phyloP scores from a whole-genome alignment of 768 basidiomycete genomes.

The Nevesoporus exiguus region DNA sequence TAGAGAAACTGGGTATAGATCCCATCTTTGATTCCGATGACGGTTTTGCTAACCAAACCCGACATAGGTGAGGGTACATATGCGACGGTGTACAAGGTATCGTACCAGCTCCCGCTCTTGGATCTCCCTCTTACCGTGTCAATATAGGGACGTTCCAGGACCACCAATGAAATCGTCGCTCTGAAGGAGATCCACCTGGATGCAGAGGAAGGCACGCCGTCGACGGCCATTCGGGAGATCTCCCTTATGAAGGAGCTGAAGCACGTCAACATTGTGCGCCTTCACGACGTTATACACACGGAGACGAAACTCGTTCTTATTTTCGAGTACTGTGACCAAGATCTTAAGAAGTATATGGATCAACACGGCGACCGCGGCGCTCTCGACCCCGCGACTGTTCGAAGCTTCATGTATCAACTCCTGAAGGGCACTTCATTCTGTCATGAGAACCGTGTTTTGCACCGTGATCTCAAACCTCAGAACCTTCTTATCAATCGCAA shows the following conservation, averaged over 20 bases:
- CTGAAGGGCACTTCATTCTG: conserved; percentile 97
- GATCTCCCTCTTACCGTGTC: background rate
- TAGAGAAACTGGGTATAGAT: conserved; percentile 78
- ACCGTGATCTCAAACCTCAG: conserved; percentile 97
- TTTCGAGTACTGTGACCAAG: conserved; percentile 98
- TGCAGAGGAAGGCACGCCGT: conserved; percentile 98
- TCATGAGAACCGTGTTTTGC: conserved; percentile 96
- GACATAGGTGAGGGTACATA: conserved; percentile 83
- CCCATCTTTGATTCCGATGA: background rate
- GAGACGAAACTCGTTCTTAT: conserved; percentile 97
- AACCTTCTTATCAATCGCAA: conserved; percentile 97
- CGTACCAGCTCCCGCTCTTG: conserved; percentile 4
- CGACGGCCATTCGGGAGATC: conserved; percentile 98
- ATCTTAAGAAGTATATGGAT: conserved; percentile 99
- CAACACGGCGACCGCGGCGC: conserved; percentile 95
- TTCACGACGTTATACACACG: conserved; percentile 98
- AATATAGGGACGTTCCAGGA: conserved; percentile 82
- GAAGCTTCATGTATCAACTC: conserved; percentile 97
- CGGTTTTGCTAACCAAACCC: conserved; percentile 4
- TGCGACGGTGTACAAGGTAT: conserved; percentile 95
- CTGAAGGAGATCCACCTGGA: conserved; percentile 99
- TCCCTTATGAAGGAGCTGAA: conserved; percentile 99
- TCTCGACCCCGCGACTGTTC: conserved; percentile 80
- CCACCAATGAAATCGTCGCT: conserved; percentile 98
- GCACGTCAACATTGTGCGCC: conserved; percentile 96